Evolutionary conservation across 2,329 filamentous ascomycete genomes (phyloP).

Genomic region (Clonostachys solani): DNA sequence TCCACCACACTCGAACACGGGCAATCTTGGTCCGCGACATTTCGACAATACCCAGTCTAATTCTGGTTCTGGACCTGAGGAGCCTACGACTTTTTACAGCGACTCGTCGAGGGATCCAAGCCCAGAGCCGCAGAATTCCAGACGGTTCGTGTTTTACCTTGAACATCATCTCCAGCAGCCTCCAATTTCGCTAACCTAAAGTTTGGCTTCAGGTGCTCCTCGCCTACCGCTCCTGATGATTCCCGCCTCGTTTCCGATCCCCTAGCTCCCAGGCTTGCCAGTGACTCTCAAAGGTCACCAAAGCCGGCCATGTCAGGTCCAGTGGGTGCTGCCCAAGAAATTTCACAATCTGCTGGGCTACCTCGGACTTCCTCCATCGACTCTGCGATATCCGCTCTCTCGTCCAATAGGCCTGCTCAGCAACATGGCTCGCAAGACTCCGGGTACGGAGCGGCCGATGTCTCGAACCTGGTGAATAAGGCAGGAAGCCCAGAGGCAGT

Average conservation of each 20-base stretch:
- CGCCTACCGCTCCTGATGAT: slow-evolving; percentile 39
- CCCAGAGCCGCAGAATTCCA: slow-evolving; percentile 21
- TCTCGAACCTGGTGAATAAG: slow-evolving; percentile 72
- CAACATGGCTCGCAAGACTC: slow-evolving; percentile 52
- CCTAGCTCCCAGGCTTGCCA: slow-evolving; percentile 34
- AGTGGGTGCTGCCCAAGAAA: slow-evolving; percentile 30
- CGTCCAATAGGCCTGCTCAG: slow-evolving; percentile 48
- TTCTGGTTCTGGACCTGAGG: slow-evolving; percentile 1
- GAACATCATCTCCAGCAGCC: too few species aligned
- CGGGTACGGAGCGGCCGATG: slow-evolving; percentile 64
- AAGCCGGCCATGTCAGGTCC: slow-evolving; percentile 43
- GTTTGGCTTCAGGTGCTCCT: slow-evolving; percentile 13
- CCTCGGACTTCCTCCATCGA: slow-evolving; percentile 87
- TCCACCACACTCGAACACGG: too few species aligned
- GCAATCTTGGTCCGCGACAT: too few species aligned
- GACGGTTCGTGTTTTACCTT: slow-evolving; percentile 6
- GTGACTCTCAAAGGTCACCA: slow-evolving; percentile 29
- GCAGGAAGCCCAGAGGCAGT: slow-evolving; percentile 88
- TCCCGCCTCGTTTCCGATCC: slow-evolving; percentile 37
- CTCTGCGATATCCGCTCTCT: slow-evolving; percentile 80
- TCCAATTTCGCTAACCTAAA: too few species aligned
- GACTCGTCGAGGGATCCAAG: slow-evolving; percentile 28
- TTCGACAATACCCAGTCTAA: slow-evolving; percentile 3
- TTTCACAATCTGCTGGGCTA: slow-evolving; percentile 23
- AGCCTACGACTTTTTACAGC: slow-evolving; percentile 26